Evolutionary conservation across 2,329 filamentous ascomycete species (phyloP), one percentile per base, ranked within the genome.

Genomic region (Cytospora mali): DNA sequence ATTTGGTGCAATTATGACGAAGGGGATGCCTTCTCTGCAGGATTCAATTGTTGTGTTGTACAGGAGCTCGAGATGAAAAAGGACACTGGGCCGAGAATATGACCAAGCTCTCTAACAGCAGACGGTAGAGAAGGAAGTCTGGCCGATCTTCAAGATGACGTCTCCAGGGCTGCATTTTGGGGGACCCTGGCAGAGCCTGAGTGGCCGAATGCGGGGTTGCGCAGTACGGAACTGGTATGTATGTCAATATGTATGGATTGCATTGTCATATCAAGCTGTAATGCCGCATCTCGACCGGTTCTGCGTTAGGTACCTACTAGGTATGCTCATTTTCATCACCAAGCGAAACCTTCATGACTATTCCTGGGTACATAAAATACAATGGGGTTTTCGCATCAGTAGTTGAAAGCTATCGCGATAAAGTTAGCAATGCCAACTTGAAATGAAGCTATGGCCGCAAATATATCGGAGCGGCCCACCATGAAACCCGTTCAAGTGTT

Each of bases 401-500:
- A 35, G 5, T n/a, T n/a, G n/a, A 16, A 33, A 13, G 3, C 4
- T 18, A 9, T 10, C 4, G 11, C 6, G 18, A 46, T 18, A 21
- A 21, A 46, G 6, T 51, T 11, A 27, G 18, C 31, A 25, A n/a
- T 18, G 31, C 21, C 48, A 21, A 42, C 31, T 35, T 25, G 46
- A 18, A 18, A 28, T 58, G 31, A 49, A 58, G 56, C 48, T 59
- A 31, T 59, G 57, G 33, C 57, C 49, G n/a, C n/a, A n/a, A n/a
- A 59, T 49, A 31, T 23, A 49, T 25, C 49, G 49, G 56, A 53
- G 57, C 57, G 50, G n/a, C 55, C 55, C 57, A 46, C 49, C 29
- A 18, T 28, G 28, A 33, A 48, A 59, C 27, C 49, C n/a, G n/a
- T n/a, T n/a, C n/a, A n/a, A n/a, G n/a, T n/a, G 39, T 46, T 59